phyloP scores from a whole-genome alignment of 78 protist genomes.

The Polysphondylium violaceum region DNA sequence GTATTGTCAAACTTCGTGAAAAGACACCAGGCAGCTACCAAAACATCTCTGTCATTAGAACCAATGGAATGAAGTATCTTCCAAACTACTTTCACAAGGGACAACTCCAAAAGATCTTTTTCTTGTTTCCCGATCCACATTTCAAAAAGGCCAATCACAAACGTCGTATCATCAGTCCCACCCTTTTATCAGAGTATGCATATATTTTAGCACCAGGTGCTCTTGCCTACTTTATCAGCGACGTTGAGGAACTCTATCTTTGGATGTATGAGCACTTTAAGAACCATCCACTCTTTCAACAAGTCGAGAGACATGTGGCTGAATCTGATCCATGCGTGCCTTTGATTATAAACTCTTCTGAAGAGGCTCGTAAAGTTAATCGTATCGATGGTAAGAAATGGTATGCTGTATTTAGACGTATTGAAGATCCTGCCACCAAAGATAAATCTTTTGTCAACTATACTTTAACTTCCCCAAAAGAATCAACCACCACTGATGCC shows the following conservation, averaged over 20 bases:
- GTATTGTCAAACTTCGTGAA: constrained; percentile 75
- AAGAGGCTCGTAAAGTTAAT: constrained; percentile 88
- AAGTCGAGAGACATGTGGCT: constrained; percentile 33
- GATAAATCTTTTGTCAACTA: constrained; percentile 13
- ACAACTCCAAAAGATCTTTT: constrained; percentile 91
- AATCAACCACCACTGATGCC: not conserved
- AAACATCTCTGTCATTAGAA: constrained; percentile 88
- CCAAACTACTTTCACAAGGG: constrained; percentile 93
- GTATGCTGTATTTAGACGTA: constrained; percentile 86
- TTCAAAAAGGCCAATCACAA: constrained; percentile 92
- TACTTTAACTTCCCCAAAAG: constrained; percentile 13
- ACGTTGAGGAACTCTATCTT: constrained; percentile 90
- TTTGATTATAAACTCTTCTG: constrained; percentile 59
- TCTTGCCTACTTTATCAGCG: constrained; percentile 92
- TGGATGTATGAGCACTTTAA: constrained; percentile 93
- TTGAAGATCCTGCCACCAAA: constrained; percentile 20
- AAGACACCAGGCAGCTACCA: constrained; percentile 55
- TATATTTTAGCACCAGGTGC: constrained; percentile 89
- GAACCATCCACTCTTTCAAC: constrained; percentile 92
- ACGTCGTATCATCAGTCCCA: constrained; percentile 91
- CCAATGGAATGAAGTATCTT: constrained; percentile 95
- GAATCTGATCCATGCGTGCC: constrained; percentile 73
- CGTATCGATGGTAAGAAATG: constrained; percentile 86
- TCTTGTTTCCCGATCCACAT: constrained; percentile 98
- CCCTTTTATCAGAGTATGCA: constrained; percentile 94